Percentiles rank a stretch among this genome's conserved stretches.
Evolutionary conservation across 2,329 filamentous ascomycete species (phyloP).

Genomic region (Dothideomycetes sp.): DNA sequence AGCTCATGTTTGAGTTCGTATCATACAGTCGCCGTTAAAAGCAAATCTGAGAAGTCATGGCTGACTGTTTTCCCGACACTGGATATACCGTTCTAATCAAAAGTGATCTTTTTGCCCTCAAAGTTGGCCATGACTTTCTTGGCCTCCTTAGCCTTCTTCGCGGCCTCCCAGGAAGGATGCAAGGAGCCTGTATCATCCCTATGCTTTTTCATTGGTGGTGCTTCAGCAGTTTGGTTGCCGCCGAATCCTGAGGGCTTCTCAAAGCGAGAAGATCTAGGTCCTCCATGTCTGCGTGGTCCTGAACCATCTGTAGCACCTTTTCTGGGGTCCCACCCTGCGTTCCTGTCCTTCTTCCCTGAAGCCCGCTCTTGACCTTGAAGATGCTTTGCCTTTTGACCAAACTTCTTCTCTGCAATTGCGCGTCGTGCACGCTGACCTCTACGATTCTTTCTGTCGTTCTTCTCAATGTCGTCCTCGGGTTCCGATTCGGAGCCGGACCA

Average conservation of each 20-base stretch:
- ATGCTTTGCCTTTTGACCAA: slow-evolving; percentile 61
- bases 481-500: slow-evolving; percentile 67
- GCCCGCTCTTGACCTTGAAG: slow-evolving; percentile 38
- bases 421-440: slow-evolving; percentile 69
- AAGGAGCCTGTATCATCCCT: slow-evolving; percentile 43
- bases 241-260: slow-evolving; percentile 13
- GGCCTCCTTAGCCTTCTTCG: slow-evolving; percentile 50
- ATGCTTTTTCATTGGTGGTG: slow-evolving; percentile 23
- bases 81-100: slow-evolving; percentile 37
- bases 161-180: slow-evolving; percentile 58
- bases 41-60: background rate
- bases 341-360: slow-evolving; percentile 29
- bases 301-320: slow-evolving; percentile 39
- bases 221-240: slow-evolving; percentile 17
- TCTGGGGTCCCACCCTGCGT: slow-evolving; percentile 51
- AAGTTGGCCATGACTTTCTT: slow-evolving; percentile 40
- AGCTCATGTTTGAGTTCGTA: background rate
- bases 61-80: background rate
- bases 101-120: slow-evolving; percentile 53
- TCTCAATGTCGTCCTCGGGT: slow-evolving; percentile 48
- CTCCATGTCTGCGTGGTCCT: slow-evolving; percentile 16
- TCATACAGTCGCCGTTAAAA: background rate
- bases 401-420: slow-evolving; percentile 74
- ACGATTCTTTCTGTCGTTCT: slow-evolving; percentile 58
- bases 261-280: slow-evolving; percentile 17